Conservation (phyloP, 192 early-diverging fungal genomes). For the Geranomyces michiganensis region DNA sequence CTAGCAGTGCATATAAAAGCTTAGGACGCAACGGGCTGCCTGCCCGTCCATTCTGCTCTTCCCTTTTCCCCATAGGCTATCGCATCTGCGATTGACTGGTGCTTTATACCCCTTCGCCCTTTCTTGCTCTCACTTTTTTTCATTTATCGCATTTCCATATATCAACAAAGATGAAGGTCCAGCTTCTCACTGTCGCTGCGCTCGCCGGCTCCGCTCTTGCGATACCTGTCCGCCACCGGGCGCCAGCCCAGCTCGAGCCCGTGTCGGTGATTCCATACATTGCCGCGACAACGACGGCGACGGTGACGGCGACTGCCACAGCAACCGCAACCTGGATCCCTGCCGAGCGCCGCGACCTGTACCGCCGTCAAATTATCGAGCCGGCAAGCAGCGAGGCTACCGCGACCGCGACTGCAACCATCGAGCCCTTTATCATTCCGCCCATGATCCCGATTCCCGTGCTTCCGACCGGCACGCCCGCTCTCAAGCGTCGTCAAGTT, state of each 20-base stretch:
- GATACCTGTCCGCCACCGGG: neutral
- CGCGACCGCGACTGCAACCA: neutral
- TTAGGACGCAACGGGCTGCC: too few relatives aligned
- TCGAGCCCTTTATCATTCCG: neutral
- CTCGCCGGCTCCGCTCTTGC: slow-evolving; percentile 1
- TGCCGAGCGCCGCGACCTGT: too few relatives aligned
- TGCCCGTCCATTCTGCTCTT: too few relatives aligned
- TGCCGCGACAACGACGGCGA: neutral
- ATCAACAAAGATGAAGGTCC: neutral
- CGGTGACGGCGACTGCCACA: neutral
- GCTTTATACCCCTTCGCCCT: too few relatives aligned
- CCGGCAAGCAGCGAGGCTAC: neutral
- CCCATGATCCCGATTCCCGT: neutral
- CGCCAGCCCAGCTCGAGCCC: neutral
- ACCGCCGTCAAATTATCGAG: too few relatives aligned
- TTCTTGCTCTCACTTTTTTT: neutral
- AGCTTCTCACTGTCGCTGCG: neutral
- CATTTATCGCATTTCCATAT: neutral
- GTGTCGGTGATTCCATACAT: neutral
- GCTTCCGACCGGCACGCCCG: neutral
- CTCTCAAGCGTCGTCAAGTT: too few relatives aligned
- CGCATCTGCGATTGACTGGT: too few relatives aligned
- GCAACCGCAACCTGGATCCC: neutral
- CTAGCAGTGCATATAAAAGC: too few relatives aligned
- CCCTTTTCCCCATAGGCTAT: too few relatives aligned